Evolutionary conservation across 441 rosid genomes (phyloP).

Genomic region (Metrosideros polymorpha): DNA sequence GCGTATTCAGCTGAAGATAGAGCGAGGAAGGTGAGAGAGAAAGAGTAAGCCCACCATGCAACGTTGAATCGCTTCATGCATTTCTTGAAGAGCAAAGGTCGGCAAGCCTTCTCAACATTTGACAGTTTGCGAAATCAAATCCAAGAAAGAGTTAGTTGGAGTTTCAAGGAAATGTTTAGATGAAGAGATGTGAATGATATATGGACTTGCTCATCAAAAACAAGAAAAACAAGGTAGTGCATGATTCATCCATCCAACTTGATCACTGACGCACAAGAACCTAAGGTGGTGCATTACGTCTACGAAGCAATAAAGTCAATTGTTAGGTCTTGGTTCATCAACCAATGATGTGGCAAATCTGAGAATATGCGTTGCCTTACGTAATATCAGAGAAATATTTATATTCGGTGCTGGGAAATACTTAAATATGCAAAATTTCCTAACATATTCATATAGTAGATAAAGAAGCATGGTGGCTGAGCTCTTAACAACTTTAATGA

Average conservation of each 20-base stretch:
- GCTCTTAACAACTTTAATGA: too few species aligned
- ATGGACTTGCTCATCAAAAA: neutral
- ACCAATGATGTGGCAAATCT: neutral
- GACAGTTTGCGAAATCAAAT: neutral
- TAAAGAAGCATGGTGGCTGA: too few species aligned
- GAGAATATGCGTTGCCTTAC: neutral
- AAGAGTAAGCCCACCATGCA: slow-evolving; percentile 9
- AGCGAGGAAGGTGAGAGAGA: neutral
- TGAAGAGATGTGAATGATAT: neutral
- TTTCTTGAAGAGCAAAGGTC: slow-evolving; percentile 5
- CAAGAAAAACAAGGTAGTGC: neutral
- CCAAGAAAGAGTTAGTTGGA: neutral
- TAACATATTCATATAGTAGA: too few species aligned
- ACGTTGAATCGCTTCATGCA: slow-evolving; percentile 4
- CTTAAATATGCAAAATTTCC: too few species aligned
- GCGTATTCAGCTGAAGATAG: neutral
- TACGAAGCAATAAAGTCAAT: neutral
- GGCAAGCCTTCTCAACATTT: neutral
- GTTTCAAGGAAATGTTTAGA: neutral
- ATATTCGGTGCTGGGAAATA: neutral
- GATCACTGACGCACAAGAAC: neutral
- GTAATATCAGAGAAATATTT: neutral
- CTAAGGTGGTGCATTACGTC: neutral
- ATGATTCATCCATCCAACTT: neutral
- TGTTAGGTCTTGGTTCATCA: neutral